phyloP scores from a whole-genome alignment of 1,284 basidiomycete species.

The Puccinia novopanici region DNA sequence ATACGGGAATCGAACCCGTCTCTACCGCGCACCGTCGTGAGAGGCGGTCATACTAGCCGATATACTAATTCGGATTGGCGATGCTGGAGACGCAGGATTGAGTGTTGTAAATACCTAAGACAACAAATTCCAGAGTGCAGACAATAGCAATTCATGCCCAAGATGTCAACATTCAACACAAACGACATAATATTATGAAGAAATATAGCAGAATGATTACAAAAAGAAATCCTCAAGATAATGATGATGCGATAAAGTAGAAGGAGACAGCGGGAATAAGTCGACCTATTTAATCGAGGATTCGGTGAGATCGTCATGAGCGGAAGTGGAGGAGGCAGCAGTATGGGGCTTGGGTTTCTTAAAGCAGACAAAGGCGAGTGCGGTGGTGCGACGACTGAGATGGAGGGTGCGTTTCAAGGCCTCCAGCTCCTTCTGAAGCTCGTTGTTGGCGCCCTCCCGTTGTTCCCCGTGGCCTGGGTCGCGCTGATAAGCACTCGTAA shows the following conservation, averaged over 20 bases:
- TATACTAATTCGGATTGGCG: conserved; percentile 33
- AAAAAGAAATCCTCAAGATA: background rate
- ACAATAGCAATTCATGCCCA: no score
- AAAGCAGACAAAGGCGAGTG: conserved; percentile 85
- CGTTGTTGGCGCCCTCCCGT: conserved; percentile 64
- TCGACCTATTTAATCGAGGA: background rate
- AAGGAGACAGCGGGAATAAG: background rate
- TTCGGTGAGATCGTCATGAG: conserved; percentile 16
- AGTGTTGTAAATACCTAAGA: no score
- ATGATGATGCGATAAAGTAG: background rate
- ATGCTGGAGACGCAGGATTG: background rate
- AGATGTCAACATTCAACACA: no score
- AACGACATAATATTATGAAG: no score
- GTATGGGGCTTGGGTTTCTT: conserved; percentile 48
- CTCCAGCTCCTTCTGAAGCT: conserved; percentile 81
- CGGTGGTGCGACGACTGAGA: conserved; percentile 82
- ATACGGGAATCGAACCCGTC: conserved; percentile 46
- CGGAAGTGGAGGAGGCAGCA: conserved; percentile 4
- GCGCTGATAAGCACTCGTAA: conserved; percentile 84
- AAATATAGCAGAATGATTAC: no score
- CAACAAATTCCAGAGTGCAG: no score
- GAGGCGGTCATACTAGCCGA: conserved; percentile 47
- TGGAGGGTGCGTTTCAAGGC: conserved; percentile 85
- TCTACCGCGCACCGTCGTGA: conserved; percentile 26
- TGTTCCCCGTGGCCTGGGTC: conserved; percentile 59